Evolutionary conservation across 257 asterid genomes (phyloP).

Genomic region (Fraxinus excelsior): DNA sequence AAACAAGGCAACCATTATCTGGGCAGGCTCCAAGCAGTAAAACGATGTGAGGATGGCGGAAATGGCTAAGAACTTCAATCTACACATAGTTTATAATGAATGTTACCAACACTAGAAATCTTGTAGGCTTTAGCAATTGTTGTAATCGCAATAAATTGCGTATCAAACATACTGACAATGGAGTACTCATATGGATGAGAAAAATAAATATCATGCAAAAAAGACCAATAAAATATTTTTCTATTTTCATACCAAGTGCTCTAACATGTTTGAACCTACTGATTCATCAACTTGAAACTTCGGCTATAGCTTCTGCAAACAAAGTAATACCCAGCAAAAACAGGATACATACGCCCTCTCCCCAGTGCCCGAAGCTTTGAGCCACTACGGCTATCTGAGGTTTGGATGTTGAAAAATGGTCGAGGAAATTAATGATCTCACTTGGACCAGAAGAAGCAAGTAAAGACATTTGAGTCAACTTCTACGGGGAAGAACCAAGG

Average conservation of each 20-base stretch:
- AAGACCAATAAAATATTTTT: not conserved
- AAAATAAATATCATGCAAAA: not conserved
- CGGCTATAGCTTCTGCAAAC: constrained; percentile 13
- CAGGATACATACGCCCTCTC: not conserved
- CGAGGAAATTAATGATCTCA: constrained; percentile 2
- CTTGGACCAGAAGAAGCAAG: not conserved
- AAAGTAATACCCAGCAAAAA: not conserved
- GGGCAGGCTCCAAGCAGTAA: constrained; percentile 90
- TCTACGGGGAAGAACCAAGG: not conserved
- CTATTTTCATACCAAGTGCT: not conserved
- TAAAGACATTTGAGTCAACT: not conserved
- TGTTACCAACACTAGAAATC: constrained; percentile 6
- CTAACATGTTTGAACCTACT: not conserved
- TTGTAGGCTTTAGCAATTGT: not conserved
- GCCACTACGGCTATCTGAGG: not conserved
- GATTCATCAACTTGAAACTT: constrained; percentile 2
- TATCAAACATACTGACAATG: not conserved
- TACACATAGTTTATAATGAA: constrained; percentile 30
- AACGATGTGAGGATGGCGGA: constrained; percentile 78
- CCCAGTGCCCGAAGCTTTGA: not conserved
- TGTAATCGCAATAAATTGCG: not conserved
- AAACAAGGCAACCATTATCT: constrained; percentile 71
- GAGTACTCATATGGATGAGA: not conserved
- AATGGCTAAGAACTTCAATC: constrained; percentile 87
- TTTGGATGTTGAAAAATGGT: constrained; percentile 8